Base-by-base conservation (phyloP, 257 asterid species). In the Mentha longifolia region DNA sequence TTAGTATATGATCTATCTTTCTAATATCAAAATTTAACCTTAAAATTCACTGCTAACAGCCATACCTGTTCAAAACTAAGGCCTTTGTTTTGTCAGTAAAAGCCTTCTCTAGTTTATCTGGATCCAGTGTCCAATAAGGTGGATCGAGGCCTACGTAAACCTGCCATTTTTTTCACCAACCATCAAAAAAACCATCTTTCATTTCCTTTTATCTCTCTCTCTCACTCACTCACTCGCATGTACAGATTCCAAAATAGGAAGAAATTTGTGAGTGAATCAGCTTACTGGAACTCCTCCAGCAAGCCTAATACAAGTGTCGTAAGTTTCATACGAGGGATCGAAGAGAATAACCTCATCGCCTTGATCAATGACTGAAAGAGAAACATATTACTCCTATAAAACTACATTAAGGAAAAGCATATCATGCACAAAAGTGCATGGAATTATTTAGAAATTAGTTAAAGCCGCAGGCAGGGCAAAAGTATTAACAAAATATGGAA, bases 271-370 rank as follows among this genome's bases (percentile, higher is more conserved):
- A 59, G 9, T 14, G 30, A 65, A 63, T 31, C 47, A 70, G 73
- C 97, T 82, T 75, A 92, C 98, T 0, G 98, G 98, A 16, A 90
- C 79, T 77, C 97, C 98, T 76, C 98, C 98, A 20, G 95, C 96
- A 75, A 92, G 87, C 78, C 81, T 83, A 73, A 92, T 88, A 72
- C 98, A 90, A 12, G 90, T 83, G 46, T 84, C 96, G 41, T 92
- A 92, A 0, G 98, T 88, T 77, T 92, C 98, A 43, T 81, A 92
- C 3, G 89, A 77, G 3, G 98, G 98, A 79, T 92, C 96, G 42
- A 92, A 88, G 51, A 92, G 74, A 75, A 92, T 74, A 80, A 92
- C 97, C 90, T 92, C 95, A 62, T 92, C 97, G 0, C 93, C 98
- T 49, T 54, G 87, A 81, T 88, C 85, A 47, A 92, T 77, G 68